phyloP scores from a whole-genome alignment of 768 basidiomycete genomes.

The Trametes cubensis region DNA sequence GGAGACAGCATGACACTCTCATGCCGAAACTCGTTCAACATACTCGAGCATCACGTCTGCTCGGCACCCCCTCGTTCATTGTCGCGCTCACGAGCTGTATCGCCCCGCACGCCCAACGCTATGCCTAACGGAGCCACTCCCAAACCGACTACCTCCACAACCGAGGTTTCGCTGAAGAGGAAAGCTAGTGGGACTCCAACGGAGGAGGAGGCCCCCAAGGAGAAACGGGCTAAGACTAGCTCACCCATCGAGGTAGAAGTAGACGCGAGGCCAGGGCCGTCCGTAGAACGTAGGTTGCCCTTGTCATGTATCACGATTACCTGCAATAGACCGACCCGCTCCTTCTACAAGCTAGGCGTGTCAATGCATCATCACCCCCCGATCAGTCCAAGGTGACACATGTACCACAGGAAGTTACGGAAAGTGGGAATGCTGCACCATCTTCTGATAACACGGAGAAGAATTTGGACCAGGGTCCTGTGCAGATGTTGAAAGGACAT shows the following conservation, averaged over 20 bases:
- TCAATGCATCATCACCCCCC: constrained; percentile 33
- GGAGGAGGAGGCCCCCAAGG: constrained; percentile 45
- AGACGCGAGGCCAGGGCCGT: background rate
- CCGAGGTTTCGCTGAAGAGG: constrained; percentile 23
- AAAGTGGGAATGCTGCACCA: background rate
- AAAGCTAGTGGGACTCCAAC: constrained; percentile 28
- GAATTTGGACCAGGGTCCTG: background rate
- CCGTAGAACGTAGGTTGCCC: constrained; percentile 23
- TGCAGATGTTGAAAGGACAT: constrained; percentile 43
- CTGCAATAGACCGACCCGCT: constrained; percentile 2
- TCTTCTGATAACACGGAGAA: background rate
- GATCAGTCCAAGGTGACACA: no score
- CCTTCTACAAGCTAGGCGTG: constrained; percentile 9
- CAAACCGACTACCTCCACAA: background rate
- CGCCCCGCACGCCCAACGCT: background rate
- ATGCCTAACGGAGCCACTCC: background rate
- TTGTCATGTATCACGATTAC: constrained; percentile 2
- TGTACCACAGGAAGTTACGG: no score
- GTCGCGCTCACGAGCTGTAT: background rate
- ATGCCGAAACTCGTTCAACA: constrained; percentile 72
- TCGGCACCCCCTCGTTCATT: constrained; percentile 36
- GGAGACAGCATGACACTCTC: constrained; percentile 58
- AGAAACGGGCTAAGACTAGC: constrained; percentile 61
- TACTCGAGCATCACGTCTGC: constrained; percentile 77
- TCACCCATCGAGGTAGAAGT: constrained; percentile 8